Evolutionary conservation across 805 yeast species (phyloP).

Genomic region (Nakazawaea peltata): DNA sequence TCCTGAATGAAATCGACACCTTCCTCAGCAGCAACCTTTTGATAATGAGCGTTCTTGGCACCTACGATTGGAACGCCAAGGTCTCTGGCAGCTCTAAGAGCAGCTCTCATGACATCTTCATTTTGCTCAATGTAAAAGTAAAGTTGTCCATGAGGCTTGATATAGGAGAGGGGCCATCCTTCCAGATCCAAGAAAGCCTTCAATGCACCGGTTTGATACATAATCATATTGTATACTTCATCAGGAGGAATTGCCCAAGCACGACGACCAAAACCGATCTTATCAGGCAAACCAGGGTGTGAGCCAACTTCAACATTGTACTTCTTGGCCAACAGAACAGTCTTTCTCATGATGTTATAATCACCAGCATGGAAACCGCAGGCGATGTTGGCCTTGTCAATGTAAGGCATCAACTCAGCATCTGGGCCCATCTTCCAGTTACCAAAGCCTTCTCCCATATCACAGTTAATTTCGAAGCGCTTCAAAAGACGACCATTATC

Average conservation of each 20-base stretch:
- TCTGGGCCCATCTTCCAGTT: conserved; percentile 30
- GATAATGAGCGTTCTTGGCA: conserved; percentile 25
- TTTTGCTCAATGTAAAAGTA: conserved; percentile 28
- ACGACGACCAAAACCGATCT: conserved; percentile 32
- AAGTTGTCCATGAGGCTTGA: conserved; percentile 32
- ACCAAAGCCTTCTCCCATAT: conserved; percentile 31
- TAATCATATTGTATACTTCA: conserved; percentile 25
- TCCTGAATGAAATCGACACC: conserved; percentile 29
- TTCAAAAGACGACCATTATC: conserved; percentile 12
- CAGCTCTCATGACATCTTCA: conserved; percentile 27
- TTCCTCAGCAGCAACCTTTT: conserved; percentile 20
- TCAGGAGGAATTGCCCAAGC: conserved; percentile 26
- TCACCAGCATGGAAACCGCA: conserved; percentile 36
- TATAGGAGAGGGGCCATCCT: conserved; percentile 23
- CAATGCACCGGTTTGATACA: conserved; percentile 32
- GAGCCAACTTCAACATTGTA: conserved; percentile 28
- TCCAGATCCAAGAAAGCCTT: conserved; percentile 28
- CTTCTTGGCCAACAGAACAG: conserved; percentile 26
- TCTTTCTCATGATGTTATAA: conserved; percentile 25
- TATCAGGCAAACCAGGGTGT: conserved; percentile 32
- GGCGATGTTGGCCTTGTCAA: conserved; percentile 31
- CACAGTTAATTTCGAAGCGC: conserved; percentile 24
- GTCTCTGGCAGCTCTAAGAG: conserved; percentile 25
- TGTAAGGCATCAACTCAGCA: conserved; percentile 29
- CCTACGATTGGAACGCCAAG: conserved; percentile 28